Evolutionary conservation across 1,284 basidiomycete genomes (phyloP).

Genomic region (Cronartium ribicola): DNA sequence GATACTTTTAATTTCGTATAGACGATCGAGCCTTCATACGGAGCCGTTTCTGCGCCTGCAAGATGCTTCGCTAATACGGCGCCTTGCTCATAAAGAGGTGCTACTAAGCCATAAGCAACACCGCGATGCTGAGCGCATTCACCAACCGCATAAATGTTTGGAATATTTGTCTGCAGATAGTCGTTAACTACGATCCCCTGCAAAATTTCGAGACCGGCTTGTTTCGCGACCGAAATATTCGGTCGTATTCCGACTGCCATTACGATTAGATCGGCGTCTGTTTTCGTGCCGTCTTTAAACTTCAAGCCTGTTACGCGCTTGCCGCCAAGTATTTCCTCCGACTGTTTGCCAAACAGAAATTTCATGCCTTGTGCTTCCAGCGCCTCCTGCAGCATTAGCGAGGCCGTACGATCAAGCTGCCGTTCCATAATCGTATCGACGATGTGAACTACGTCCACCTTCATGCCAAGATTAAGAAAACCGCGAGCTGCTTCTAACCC

Average conservation of each 20-base stretch:
- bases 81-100: constrained; percentile 69
- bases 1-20: constrained; percentile 67
- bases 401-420: constrained; percentile 66
- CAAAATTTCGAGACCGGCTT: constrained; percentile 56
- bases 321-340: too few relatives aligned
- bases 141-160: constrained; percentile 67
- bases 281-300: too few relatives aligned
- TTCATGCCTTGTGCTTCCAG: too few relatives aligned
- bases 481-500: constrained; percentile 73
- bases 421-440: too few relatives aligned
- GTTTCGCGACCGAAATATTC: too few relatives aligned
- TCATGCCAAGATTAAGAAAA: constrained; percentile 62
- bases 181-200: constrained; percentile 65
- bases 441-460: too few relatives aligned
- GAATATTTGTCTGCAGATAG: constrained; percentile 59
- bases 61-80: constrained; percentile 62
- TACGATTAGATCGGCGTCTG: too few relatives aligned
- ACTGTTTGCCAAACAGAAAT: too few relatives aligned
- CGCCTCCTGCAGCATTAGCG: constrained; percentile 66
- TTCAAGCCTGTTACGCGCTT: too few relatives aligned
- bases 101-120: constrained; percentile 67
- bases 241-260: too few relatives aligned
- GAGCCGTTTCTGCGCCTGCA: constrained; percentile 59
- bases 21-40: constrained; percentile 61
- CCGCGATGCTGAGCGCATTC: constrained; percentile 69